A percentile compares a stretch with the other conserved stretches of the same genome.
phyloP scores from a whole-genome alignment of 2,329 filamentous ascomycete genomes.

The Pyrenochaeta sp. region DNA sequence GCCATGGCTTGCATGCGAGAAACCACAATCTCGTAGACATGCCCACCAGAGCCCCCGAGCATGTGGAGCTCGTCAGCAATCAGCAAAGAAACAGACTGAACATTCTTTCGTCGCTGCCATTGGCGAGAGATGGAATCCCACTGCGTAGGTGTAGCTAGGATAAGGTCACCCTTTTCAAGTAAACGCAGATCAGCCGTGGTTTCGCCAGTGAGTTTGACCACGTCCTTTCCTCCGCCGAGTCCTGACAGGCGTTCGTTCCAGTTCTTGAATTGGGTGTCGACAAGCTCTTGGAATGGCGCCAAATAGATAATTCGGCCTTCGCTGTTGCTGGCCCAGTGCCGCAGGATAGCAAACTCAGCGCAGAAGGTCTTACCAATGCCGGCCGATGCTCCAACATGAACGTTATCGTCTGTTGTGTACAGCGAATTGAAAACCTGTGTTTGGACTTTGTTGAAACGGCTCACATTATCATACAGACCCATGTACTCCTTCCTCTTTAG shows the following conservation, averaged over 20 bases:
- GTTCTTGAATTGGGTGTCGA: slow-evolving; percentile 81
- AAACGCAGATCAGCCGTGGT: slow-evolving; percentile 89
- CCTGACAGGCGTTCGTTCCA: slow-evolving; percentile 81
- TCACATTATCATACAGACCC: slow-evolving; percentile 81
- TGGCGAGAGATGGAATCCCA: slow-evolving; percentile 97
- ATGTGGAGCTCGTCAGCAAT: slow-evolving; percentile 96
- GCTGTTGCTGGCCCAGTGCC: slow-evolving; percentile 80
- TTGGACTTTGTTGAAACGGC: slow-evolving; percentile 95
- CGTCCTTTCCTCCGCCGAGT: slow-evolving; percentile 82
- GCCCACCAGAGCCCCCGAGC: slow-evolving; percentile 84
- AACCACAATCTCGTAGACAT: slow-evolving; percentile 95
- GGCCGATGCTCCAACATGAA: slow-evolving; percentile 90
- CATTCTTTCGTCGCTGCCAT: slow-evolving; percentile 96
- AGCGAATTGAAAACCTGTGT: slow-evolving; percentile 96
- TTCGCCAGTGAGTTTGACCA: slow-evolving; percentile 94
- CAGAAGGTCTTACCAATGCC: slow-evolving; percentile 97
- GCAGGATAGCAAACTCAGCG: slow-evolving; percentile 90
- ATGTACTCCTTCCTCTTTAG: slow-evolving; percentile 86
- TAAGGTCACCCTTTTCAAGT: slow-evolving; percentile 84
- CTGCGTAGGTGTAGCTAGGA: slow-evolving; percentile 90
- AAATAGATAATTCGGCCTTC: slow-evolving; percentile 89
- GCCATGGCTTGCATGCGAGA: slow-evolving; percentile 97
- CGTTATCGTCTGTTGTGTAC: slow-evolving; percentile 90
- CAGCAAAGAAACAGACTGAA: slow-evolving; percentile 88
- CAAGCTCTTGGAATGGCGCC: slow-evolving; percentile 91